Base-by-base conservation (phyloP, 345 rosid genomes). In the Eutrema yunnanense region DNA sequence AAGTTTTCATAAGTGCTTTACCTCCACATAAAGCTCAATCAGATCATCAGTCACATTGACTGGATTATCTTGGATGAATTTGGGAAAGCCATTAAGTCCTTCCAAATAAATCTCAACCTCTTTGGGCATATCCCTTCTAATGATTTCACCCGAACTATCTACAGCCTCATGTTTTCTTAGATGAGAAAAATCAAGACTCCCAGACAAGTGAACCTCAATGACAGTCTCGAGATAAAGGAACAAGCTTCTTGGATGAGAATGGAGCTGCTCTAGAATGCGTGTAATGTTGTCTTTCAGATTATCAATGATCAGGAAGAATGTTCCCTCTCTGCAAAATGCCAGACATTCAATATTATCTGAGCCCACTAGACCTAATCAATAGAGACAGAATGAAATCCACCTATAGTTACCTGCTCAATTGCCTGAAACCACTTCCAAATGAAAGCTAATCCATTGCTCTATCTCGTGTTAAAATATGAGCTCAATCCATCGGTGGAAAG, bases 1-100 rank as follows among this genome's bases (percentile, higher is more conserved):
- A 58, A 52, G 50, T 47, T 52, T 67, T 59, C 40, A 19, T 38
- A 69, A 63, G 44, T 62, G 40, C 4, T 62, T 27, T 43, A 92
- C 99, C 96, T 90, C 94, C 77, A 92, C 73, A 81, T 95, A 95
- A 70, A 78, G 97, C 82, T 95, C 99, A 82, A 90, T 82, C 96
- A 95, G 85, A 67, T 90, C 96, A 86, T 92, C 99, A 73, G 96
- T 88, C 75, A 90, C 88, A 72, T 79, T 73, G 67, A 92, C 82
- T 55, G 89, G 96, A 79, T 92, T 88, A 69, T 75, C 85, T 66
- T 85, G 85, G 72, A 95, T 67, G 54, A 79, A 77, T 79, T 87
- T 91, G 36, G 97, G 96, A 70, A 89, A 87, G 60, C 80, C 87
- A 54, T 88, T 65, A 55, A 92, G 83, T 80, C 80, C 83, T 75